Evolutionary conservation across 106 monocot genomes (phyloP).

Genomic region (Dendrobium officinale): DNA sequence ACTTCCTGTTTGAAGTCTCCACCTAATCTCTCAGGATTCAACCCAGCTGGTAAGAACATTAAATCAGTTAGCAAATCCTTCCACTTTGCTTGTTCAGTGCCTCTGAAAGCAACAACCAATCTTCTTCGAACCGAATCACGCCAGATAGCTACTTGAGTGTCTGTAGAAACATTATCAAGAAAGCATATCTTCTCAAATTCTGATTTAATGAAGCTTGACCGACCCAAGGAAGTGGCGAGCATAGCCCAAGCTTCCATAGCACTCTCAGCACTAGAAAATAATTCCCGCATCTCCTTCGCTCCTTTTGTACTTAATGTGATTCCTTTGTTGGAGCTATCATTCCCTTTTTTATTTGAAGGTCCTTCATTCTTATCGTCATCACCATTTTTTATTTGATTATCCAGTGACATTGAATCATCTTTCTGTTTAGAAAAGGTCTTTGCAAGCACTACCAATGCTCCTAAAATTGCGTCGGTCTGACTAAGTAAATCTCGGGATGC

Average conservation of each 20-base stretch:
- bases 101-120: constrained; percentile 84
- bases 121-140: constrained; percentile 67
- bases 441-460: constrained; percentile 67
- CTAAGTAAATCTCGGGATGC: constrained; percentile 53
- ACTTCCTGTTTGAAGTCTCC: constrained; percentile 83
- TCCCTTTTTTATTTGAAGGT: constrained; percentile 6
- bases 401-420: constrained; percentile 15
- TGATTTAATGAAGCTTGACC: constrained; percentile 86
- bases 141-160: constrained; percentile 98
- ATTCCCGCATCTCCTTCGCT: constrained; percentile 51
- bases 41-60: constrained; percentile 74
- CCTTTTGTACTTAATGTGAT: constrained; percentile 22
- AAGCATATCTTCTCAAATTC: constrained; percentile 97
- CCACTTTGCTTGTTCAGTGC: constrained; percentile 95
- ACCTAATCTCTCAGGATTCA: constrained; percentile 90
- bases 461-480: constrained; percentile 83
- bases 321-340: constrained; percentile 9
- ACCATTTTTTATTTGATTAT: too few relatives aligned
- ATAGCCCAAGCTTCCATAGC: constrained; percentile 99
- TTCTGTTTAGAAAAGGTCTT: constrained; percentile 42
- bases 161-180: constrained; percentile 85
- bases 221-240: constrained; percentile 87
- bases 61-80: constrained; percentile 90
- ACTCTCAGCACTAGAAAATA: constrained; percentile 93
- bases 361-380: constrained; percentile 10